A percentile compares a stretch with the other conserved stretches of the same genome.
Evolutionary conservation across 306 rosid genomes (phyloP).

Genomic region (Trichosanthes truncata): DNA sequence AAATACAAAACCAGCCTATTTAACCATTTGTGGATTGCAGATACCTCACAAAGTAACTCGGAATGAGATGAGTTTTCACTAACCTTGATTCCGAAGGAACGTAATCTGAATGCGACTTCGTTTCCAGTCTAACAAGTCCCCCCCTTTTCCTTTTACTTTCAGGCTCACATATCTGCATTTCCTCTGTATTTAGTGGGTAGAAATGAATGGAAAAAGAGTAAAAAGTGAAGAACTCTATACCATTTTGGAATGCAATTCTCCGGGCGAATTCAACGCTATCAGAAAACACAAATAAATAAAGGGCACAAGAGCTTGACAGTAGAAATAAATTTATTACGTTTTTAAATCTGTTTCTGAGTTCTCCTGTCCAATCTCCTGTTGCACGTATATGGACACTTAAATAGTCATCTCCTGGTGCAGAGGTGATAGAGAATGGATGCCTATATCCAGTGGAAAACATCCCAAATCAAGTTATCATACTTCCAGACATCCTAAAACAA

Average conservation of each 20-base stretch:
- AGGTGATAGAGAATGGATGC: constrained; percentile 76
- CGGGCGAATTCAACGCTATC: neutral
- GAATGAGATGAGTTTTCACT: neutral
- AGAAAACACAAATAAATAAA: neutral
- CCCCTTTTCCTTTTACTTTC: constrained; percentile 19
- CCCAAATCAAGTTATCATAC: neutral
- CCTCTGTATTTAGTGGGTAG: neutral
- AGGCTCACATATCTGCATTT: constrained; percentile 49
- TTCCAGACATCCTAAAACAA: neutral
- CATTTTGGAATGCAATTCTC: neutral
- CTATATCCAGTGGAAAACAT: constrained; percentile 19
- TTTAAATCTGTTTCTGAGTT: constrained; percentile 36
- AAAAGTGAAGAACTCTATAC: neutral
- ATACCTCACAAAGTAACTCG: neutral
- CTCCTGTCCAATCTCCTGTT: constrained; percentile 59
- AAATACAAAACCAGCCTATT: neutral
- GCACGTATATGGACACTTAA: constrained; percentile 56
- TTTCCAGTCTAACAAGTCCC: constrained; percentile 46
- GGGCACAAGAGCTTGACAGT: neutral
- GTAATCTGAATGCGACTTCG: constrained; percentile 21
- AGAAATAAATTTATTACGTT: constrained; percentile 17
- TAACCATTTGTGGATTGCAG: neutral
- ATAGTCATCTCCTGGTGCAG: constrained; percentile 67
- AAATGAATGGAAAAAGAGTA: neutral
- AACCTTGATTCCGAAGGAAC: constrained; percentile 20